Percentiles rank a stretch among this genome's conserved stretches.
phyloP scores from a whole-genome alignment of 148 eudicot species.

The Rhododendron williamsianum region DNA sequence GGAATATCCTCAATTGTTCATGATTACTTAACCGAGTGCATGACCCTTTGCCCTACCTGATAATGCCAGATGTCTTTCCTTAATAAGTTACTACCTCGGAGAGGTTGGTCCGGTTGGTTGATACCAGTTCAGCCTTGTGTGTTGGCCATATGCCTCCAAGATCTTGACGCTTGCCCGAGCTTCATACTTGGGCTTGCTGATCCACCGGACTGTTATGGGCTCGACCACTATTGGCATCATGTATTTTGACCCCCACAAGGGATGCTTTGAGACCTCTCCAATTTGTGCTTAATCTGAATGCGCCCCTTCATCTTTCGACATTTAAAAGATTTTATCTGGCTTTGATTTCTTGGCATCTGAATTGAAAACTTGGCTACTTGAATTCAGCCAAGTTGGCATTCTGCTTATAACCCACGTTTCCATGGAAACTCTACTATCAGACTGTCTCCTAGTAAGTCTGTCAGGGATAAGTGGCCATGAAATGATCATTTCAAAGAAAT shows the following conservation, averaged over 20 bases:
- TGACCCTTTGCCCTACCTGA: background rate
- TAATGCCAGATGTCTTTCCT: background rate
- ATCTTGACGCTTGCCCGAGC: background rate
- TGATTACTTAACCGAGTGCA: background rate
- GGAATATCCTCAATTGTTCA: background rate
- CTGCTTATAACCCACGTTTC: background rate
- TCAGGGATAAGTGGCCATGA: background rate
- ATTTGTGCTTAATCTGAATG: background rate
- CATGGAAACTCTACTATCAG: background rate
- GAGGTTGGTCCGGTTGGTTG: background rate
- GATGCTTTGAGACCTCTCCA: background rate
- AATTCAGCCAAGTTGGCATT: background rate
- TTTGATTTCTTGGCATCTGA: background rate
- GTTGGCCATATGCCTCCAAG: background rate
- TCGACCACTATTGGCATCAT: background rate
- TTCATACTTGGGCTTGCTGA: background rate
- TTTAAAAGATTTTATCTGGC: background rate
- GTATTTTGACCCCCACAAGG: background rate
- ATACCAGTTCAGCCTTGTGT: background rate
- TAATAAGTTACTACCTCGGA: background rate
- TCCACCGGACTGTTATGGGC: background rate
- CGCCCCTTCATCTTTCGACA: background rate
- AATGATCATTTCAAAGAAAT: background rate
- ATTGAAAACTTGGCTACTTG: background rate
- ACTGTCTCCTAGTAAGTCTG: background rate